Evolutionary conservation across 768 basidiomycete genomes (phyloP).

Genomic region (Russula emetica): DNA sequence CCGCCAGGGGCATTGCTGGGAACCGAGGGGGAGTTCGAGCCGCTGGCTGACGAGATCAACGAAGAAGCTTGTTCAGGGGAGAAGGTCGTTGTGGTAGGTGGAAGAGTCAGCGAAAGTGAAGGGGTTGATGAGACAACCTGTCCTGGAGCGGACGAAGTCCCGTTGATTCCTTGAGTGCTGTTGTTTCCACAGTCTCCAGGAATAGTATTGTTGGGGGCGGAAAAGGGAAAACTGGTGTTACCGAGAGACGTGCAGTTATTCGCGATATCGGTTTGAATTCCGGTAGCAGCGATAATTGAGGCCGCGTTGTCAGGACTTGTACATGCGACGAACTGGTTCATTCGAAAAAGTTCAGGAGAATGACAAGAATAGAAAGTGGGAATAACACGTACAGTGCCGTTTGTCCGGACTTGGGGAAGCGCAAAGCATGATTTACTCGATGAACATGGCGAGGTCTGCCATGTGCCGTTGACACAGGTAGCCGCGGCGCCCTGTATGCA

Average conservation of each 20-base stretch:
- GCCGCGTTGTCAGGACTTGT: constrained; percentile 47
- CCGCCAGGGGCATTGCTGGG: constrained; percentile 21
- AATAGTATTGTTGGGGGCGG: constrained; percentile 19
- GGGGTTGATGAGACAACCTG: constrained; percentile 30
- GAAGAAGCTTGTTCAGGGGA: constrained; percentile 41
- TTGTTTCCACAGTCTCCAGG: neutral
- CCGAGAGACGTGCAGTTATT: constrained; percentile 31
- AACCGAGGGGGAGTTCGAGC: constrained; percentile 29
- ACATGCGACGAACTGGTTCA: constrained; percentile 45
- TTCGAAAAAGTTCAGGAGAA: neutral
- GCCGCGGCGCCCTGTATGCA: constrained; percentile 44
- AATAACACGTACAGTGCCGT: constrained; percentile 43
- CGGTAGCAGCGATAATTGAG: constrained; percentile 44
- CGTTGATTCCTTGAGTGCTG: constrained; percentile 4
- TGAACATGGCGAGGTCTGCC: constrained; percentile 40
- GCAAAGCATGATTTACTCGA: constrained; percentile 47
- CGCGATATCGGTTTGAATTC: constrained; percentile 42
- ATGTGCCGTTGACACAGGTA: constrained; percentile 41
- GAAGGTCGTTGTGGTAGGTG: constrained; percentile 42
- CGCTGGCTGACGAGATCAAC: constrained; percentile 19
- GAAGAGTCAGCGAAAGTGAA: constrained; percentile 31
- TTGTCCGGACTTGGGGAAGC: constrained; percentile 41
- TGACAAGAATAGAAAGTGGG: neutral
- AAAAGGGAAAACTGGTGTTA: constrained; percentile 27
- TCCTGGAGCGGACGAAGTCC: constrained; percentile 30